A percentile compares a stretch with the other conserved stretches of the same genome.
phyloP scores from a whole-genome alignment of 495 filamentous ascomycete genomes.

The Cercophora sp. region DNA sequence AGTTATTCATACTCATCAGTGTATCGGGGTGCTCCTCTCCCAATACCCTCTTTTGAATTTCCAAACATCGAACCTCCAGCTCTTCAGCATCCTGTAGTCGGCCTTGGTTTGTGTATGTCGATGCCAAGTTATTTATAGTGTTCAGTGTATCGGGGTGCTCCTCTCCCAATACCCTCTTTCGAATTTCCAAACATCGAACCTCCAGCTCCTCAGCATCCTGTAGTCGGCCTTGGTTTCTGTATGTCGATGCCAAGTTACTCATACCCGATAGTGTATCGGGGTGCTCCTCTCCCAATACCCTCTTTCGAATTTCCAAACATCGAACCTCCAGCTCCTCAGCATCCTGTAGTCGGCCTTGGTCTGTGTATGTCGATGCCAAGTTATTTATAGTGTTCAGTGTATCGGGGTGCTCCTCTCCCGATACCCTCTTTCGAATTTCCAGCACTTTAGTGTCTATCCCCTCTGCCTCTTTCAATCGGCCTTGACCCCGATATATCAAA shows the following conservation, averaged over 20 bases:
- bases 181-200: conserved; percentile 19
- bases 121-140: conserved; percentile 19
- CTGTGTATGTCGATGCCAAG: conserved; percentile 22
- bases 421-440: conserved; percentile 14
- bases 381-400: conserved; percentile 21
- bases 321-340: conserved; percentile 29
- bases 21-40: conserved; percentile 39
- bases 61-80: conserved; percentile 27
- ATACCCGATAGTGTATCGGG: conserved; percentile 39
- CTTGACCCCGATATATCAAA: conserved; percentile 30
- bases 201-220: conserved; percentile 7
- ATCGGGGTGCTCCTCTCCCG: conserved; percentile 32
- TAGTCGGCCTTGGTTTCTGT: conserved; percentile 2
- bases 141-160: conserved; percentile 12
- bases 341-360: conserved; percentile 35
- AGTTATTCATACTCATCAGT: conserved; percentile 37
- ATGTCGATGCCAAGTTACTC: conserved; percentile 34
- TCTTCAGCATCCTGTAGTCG: conserved; percentile 30
- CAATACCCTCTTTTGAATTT: conserved; percentile 28
- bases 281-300: conserved; percentile 37
- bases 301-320: conserved; percentile 31
- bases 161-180: conserved; percentile 12
- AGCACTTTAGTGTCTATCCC: background rate
- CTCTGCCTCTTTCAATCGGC: conserved; percentile 35
- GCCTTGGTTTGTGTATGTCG: conserved; percentile 8